Base-by-base conservation (phyloP, 2,329 filamentous ascomycete genomes). In the Penicillium sp. region DNA sequence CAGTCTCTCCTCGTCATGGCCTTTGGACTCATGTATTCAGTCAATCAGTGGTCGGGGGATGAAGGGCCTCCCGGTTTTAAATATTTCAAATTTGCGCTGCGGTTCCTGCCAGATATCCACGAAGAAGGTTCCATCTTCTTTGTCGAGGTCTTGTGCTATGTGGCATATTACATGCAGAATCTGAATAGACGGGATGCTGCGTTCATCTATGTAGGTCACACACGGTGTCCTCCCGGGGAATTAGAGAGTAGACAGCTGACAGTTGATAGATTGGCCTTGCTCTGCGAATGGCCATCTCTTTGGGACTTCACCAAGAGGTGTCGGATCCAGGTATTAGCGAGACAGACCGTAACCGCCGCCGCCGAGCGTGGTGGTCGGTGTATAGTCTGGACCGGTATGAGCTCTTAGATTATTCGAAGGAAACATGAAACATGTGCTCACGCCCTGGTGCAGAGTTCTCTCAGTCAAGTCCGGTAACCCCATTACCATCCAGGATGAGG, bases 151-250 rank as follows among this genome's bases (percentile, higher is more conserved):
- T 72, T 86, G 7, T 81, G 82, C 8, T 78, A 85, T 51, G 79
- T 84, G 1, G 83, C 82, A 14, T 85, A 85, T 65, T 86, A 84
- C 45, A 81, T 86, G 78, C 83, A 85, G 62, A 85, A 84, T 61
- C 76, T 85, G 61, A 85, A 85, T 65, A 78, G 82, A 0, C 76
- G 81, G 22, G 83, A 86, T 68, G 82, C 83, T 2, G 83, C 84
- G 0, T 85, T 83, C 57, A 74, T 85, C 22, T 85, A 85, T 61
- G 76, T 79, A 64, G 52, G 70, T 51, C 54, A 54, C 19, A 11
- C 14, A 35, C 25, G 11, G 8, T 14, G 6, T 3, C 30, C 22
- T n/a, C 6, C 0, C 2, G 19, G 13, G 6, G 30, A 19, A 10
- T 2, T 14, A 19, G 28, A 19, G 37, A 4, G 30, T 16, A 52